These are phyloP conservation scores for Pezicula rhizophila DNA, from an alignment of 2,329 filamentous ascomycete species.

Conservation along the genomic window DNA sequence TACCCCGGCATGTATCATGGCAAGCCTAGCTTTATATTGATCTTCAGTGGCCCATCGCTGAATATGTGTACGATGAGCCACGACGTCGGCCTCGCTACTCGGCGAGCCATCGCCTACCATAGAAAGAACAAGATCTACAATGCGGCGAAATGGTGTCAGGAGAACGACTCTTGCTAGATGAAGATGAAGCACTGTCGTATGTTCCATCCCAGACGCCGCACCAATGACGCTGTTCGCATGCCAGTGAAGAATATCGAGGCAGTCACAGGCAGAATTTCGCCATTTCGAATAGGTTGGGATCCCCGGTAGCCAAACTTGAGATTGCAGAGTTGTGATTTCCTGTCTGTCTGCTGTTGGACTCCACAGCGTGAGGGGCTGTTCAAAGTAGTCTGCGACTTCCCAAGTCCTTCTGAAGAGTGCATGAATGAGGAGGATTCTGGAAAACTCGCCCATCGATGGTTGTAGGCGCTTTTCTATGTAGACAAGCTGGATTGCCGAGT, in stretches of 20 bases:
- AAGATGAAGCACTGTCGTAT: slow-evolving; percentile 36
- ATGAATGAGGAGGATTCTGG: slow-evolving; percentile 41
- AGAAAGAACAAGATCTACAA: slow-evolving; percentile 12
- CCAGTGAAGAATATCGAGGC: slow-evolving; percentile 38
- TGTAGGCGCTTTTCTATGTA: slow-evolving; percentile 43
- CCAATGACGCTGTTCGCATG: slow-evolving; percentile 34
- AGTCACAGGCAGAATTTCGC: slow-evolving; percentile 37
- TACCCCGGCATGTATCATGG: slow-evolving; percentile 47
- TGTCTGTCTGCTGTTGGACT: slow-evolving; percentile 36
- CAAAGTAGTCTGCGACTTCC: slow-evolving; percentile 40
- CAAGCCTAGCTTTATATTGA: slow-evolving; percentile 49
- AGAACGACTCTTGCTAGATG: slow-evolving; percentile 36
- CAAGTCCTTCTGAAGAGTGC: slow-evolving; percentile 43
- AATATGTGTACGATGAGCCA: slow-evolving; percentile 26
- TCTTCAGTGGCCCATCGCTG: slow-evolving; percentile 44
- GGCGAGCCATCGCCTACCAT: slow-evolving; percentile 1
- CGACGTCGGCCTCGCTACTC: slow-evolving; percentile 17
- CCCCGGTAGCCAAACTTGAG: slow-evolving; percentile 37
- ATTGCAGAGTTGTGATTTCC: slow-evolving; percentile 25
- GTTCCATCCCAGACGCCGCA: slow-evolving; percentile 34
- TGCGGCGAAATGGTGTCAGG: slow-evolving; percentile 29
- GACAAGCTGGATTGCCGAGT: slow-evolving; percentile 36
- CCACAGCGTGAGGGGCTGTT: slow-evolving; percentile 39
- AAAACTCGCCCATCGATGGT: slow-evolving; percentile 39
- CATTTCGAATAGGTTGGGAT: slow-evolving; percentile 41